Percentiles rank a stretch among this genome's conserved stretches.
Evolutionary conservation across 768 basidiomycete genomes (phyloP).

Genomic region (Panaeolus cyanescens): DNA sequence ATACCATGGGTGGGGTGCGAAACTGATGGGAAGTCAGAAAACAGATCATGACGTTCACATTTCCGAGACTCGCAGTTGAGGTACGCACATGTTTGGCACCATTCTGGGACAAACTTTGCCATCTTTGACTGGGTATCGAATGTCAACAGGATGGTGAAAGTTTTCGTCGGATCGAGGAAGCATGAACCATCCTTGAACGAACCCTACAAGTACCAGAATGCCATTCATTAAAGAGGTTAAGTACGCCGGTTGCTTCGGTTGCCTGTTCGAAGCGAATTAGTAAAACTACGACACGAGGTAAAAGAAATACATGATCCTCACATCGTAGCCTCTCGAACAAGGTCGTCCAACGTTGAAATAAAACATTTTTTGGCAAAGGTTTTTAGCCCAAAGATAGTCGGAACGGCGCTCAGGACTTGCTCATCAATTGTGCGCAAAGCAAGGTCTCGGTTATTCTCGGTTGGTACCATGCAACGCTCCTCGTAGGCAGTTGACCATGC

Average conservation of each 20-base stretch:
- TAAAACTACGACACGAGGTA: neutral
- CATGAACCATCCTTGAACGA: conserved; percentile 37
- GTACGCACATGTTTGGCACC: conserved; percentile 33
- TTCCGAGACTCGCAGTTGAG: neutral
- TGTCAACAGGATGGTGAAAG: conserved; percentile 18
- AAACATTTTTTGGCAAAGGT: conserved; percentile 32
- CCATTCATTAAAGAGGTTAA: conserved; percentile 26
- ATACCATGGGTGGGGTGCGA: conserved; percentile 46
- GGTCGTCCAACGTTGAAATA: conserved; percentile 41
- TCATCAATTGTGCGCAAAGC: conserved; percentile 42
- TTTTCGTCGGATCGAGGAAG: conserved; percentile 32
- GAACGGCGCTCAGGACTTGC: conserved; percentile 38
- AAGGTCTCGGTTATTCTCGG: conserved; percentile 38
- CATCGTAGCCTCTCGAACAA: conserved; percentile 50
- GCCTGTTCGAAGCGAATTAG: conserved; percentile 25
- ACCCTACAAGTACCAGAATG: conserved; percentile 23
- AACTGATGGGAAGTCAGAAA: conserved; percentile 24
- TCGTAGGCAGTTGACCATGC: conserved; percentile 47
- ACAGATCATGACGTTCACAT: neutral
- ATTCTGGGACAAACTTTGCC: conserved; percentile 30
- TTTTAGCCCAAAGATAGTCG: conserved; percentile 38
- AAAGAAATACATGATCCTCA: conserved; percentile 19
- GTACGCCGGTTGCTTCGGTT: conserved; percentile 37
- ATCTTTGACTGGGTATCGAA: conserved; percentile 22
- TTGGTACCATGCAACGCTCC: conserved; percentile 40